phyloP scores from a whole-genome alignment of 352 stramenopile genomes.

The Globisporangium solare region DNA sequence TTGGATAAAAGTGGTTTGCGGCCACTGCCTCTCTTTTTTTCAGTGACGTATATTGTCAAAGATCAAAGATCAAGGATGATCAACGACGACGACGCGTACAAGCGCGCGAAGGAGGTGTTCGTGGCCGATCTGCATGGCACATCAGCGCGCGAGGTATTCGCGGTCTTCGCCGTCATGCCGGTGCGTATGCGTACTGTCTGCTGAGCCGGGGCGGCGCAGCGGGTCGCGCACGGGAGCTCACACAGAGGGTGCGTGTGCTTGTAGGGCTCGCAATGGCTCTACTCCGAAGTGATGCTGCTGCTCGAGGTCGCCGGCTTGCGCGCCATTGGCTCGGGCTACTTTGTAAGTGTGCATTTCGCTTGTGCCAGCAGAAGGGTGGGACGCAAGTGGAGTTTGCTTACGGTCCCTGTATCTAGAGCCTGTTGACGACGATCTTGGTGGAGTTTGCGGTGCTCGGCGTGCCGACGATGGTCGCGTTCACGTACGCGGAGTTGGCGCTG shows the following conservation, averaged over 20 bases:
- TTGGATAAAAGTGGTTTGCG: constrained; percentile 22
- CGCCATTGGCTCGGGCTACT: constrained; percentile 39
- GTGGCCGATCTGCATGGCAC: constrained; percentile 67
- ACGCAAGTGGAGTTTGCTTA: background rate
- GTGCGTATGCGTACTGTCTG: constrained; percentile 20
- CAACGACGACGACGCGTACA: constrained; percentile 69
- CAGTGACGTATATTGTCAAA: constrained; percentile 6
- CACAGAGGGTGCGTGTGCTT: background rate
- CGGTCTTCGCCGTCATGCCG: constrained; percentile 70
- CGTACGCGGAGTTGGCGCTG: constrained; percentile 49
- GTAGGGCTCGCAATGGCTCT: constrained; percentile 74
- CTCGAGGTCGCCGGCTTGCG: constrained; percentile 65
- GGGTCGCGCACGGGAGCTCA: background rate
- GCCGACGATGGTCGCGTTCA: constrained; percentile 73
- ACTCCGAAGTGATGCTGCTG: constrained; percentile 74
- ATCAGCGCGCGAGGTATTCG: constrained; percentile 63
- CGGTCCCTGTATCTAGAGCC: constrained; percentile 24
- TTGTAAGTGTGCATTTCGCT: constrained; percentile 25
- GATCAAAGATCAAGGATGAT: constrained; percentile 37
- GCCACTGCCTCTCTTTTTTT: background rate
- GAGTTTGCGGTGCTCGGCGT: constrained; percentile 68
- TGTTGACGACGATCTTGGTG: constrained; percentile 49
- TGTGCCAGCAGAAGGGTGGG: no score
- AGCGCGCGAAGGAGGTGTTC: constrained; percentile 81
- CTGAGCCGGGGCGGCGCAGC: background rate